Base-by-base conservation (phyloP, 1,284 basidiomycete species). In the Ustilago tritici region DNA sequence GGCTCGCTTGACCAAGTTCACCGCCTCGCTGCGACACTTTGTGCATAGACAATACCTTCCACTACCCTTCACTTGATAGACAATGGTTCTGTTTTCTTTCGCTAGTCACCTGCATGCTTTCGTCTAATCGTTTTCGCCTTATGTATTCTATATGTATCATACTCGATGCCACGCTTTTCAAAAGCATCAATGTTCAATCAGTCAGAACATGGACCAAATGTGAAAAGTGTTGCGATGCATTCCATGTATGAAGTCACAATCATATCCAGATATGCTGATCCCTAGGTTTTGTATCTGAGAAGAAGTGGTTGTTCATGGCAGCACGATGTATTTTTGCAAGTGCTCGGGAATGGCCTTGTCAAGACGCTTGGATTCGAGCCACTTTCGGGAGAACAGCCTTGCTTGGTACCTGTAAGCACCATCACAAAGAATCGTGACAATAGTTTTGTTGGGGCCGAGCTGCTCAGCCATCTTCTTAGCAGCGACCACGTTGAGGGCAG, bases 381-480 rank as follows among this genome's bases (percentile, higher is more conserved):
- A 99, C 80, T 91, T 91, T 86, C 93, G 93, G n/a, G 94, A 97
- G 88, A 98, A 98, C 52, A 99, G 88, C 12, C 97, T 90, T 67
- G 93, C 95, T 88, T 99, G 97, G 86, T 99, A 99, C 82, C 96
- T 90, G 85, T 98, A 96, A 43, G 96, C 96, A 31, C 95, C 95
- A 85, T 98, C 96, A 86, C 93, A 95, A 43, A 99, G 88, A 63
- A 98, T 90, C 3, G 97, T 99, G 6, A 92, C 95, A 47, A 99
- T 89, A 11, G 90, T 94, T 65, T 82, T 93, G 38, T 95, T 93
- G 87, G 84, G 87, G 31, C 95, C 95, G 14, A 98, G 89, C 83
- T 92, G 92, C 83, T 91, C 89, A 0, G 95, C 96, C 59, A 99
- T 90, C 86, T 97, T 92, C 23, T 91, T 90, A 0, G 96, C 95